Percentiles rank a stretch among this genome's conserved stretches.
These are phyloP conservation scores for Calocybe cyanea DNA, from an alignment of 768 basidiomycete species.

Conservation along the genomic window DNA sequence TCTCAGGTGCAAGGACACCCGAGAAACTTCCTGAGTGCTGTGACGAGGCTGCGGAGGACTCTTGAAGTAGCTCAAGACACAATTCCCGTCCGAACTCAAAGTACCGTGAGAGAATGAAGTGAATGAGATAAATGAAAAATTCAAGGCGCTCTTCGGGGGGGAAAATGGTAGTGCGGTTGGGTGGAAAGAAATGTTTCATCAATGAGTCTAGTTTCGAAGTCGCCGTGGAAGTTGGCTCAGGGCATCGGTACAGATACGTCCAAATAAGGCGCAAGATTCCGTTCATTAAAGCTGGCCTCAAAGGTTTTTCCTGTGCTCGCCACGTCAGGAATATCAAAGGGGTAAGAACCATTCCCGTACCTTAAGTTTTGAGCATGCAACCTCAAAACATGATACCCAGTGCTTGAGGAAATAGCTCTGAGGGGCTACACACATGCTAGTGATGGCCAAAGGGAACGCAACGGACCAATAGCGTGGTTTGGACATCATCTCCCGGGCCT, in stretches of 20 bases:
- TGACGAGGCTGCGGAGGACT: conserved; percentile 43
- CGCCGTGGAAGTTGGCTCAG: conserved; percentile 78
- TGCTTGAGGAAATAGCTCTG: conserved; percentile 80
- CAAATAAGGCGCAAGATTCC: conserved; percentile 81
- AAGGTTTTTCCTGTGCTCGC: conserved; percentile 67
- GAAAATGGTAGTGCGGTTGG: conserved; percentile 54
- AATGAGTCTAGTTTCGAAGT: conserved; percentile 74
- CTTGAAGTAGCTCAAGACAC: conserved; percentile 77
- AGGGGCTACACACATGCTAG: conserved; percentile 83
- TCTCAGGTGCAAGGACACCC: conserved; percentile 58
- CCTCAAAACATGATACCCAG: conserved; percentile 75
- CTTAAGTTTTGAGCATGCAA: conserved; percentile 74
- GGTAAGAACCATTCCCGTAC: conserved; percentile 31
- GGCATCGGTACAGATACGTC: conserved; percentile 94
- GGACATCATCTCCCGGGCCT: conserved; percentile 77
- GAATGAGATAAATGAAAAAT: conserved; percentile 71
- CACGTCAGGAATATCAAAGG: no score
- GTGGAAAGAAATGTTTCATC: conserved; percentile 76
- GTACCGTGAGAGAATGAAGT: conserved; percentile 80
- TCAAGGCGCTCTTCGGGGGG: conserved; percentile 76
- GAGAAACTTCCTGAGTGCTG: conserved; percentile 39
- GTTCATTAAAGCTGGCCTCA: conserved; percentile 70
- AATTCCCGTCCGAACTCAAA: conserved; percentile 83
- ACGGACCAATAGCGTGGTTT: conserved; percentile 89
- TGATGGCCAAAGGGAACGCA: conserved; percentile 82